Conservation (phyloP, 2,329 filamentous ascomycete genomes). For the Zymoseptoria crescenta region DNA sequence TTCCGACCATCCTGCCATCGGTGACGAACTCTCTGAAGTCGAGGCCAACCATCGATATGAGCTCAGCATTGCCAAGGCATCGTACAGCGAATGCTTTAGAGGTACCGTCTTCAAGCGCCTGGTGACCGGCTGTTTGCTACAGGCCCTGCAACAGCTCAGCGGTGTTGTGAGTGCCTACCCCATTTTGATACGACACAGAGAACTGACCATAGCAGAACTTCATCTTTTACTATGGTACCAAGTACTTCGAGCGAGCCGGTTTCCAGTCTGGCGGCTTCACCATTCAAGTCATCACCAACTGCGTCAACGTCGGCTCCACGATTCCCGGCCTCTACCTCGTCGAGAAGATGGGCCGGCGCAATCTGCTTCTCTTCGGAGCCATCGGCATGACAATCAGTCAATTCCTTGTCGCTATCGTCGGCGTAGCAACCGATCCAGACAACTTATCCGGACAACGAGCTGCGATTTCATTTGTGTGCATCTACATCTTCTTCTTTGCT, state of each 20-base stretch:
- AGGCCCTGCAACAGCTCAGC: constrained; percentile 71
- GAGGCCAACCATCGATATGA: constrained; percentile 85
- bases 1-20: constrained; percentile 53
- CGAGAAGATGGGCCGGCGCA: constrained; percentile 67
- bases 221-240: constrained; percentile 65
- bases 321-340: constrained; percentile 52
- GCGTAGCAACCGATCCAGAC: constrained; percentile 22
- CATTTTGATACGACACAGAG: neutral
- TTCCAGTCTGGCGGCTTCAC: constrained; percentile 16
- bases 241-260: constrained; percentile 50
- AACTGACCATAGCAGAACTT: neutral
- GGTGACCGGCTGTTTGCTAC: constrained; percentile 63
- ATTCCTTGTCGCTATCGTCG: constrained; percentile 43
- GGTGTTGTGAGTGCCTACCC: constrained; percentile 28
- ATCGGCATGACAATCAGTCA: constrained; percentile 58
- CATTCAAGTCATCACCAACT: constrained; percentile 35
- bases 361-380: constrained; percentile 64
- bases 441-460: constrained; percentile 16
- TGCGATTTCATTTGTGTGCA: constrained; percentile 19
- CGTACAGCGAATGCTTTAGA: constrained; percentile 58
- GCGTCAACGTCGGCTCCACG: constrained; percentile 68
- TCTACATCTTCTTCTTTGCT: constrained; percentile 24
- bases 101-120: constrained; percentile 58
- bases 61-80: constrained; percentile 50
- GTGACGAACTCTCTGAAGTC: constrained; percentile 69